Evolutionary conservation across 2,329 filamentous ascomycete genomes (phyloP).

Genomic region (Cladosporium cucumerinum): DNA sequence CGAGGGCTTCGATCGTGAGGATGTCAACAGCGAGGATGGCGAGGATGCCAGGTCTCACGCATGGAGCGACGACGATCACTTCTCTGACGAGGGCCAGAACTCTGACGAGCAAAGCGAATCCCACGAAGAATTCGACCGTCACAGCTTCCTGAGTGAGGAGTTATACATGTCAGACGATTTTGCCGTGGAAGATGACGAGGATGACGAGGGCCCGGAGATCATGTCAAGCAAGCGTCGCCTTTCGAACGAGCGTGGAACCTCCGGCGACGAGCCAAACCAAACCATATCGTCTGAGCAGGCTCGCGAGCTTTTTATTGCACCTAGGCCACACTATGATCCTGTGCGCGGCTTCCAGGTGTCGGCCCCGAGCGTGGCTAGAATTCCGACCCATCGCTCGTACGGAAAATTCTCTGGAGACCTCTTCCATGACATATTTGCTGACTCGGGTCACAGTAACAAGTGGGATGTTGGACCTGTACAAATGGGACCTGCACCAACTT

Average conservation of each 20-base stretch:
- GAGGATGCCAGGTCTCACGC: not conserved
- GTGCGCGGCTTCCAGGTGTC: constrained; percentile 23
- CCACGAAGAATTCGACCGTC: not conserved
- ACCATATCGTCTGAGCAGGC: constrained; percentile 12
- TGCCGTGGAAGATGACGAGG: constrained; percentile 14
- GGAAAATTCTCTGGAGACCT: constrained; percentile 6
- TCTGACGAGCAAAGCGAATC: constrained; percentile 1
- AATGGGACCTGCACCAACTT: not conserved
- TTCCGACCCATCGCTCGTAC: constrained; percentile 10
- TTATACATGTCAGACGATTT: constrained; percentile 15
- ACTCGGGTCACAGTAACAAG: constrained; percentile 14
- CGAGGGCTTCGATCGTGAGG: not conserved
- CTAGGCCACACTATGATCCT: constrained; percentile 29
- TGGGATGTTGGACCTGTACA: not conserved
- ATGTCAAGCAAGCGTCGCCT: constrained; percentile 20
- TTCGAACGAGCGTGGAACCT: constrained; percentile 21
- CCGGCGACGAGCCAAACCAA: constrained; percentile 3
- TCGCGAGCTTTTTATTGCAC: constrained; percentile 10
- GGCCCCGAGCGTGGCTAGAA: not conserved
- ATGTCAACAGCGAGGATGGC: not conserved
- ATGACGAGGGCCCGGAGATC: constrained; percentile 24
- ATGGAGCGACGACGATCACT: not conserved
- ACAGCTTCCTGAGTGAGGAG: not conserved
- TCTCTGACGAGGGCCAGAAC: not conserved
- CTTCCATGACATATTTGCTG: constrained; percentile 13